These are phyloP conservation scores for Luffa aegyptiaca DNA, from an alignment of 306 rosid genomes.

Conservation along the genomic window DNA sequence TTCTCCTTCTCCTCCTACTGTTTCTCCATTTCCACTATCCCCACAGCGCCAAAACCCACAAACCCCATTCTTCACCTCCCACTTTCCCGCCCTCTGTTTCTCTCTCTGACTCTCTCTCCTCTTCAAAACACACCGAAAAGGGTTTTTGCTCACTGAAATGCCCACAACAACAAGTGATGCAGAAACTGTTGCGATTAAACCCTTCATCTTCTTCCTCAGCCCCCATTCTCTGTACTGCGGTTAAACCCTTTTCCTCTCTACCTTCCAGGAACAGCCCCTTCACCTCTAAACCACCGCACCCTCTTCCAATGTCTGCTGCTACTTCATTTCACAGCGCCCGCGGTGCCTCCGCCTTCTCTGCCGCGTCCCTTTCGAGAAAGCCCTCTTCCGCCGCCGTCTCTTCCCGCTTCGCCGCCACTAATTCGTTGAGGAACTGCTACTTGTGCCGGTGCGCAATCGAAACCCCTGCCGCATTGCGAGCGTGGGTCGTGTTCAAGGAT, in stretches of 20 bases:
- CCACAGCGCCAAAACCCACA: background rate
- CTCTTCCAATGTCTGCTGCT: conserved; percentile 25
- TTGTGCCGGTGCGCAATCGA: conserved; percentile 24
- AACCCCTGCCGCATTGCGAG: conserved; percentile 16
- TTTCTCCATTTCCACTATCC: background rate
- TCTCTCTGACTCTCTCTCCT: background rate
- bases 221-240: conserved; percentile 32
- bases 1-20: background rate
- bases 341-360: conserved; percentile 2
- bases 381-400: conserved; percentile 8
- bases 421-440: conserved; percentile 15
- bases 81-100: background rate
- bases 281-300: background rate
- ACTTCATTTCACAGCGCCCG: conserved; percentile 11
- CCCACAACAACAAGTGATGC: conserved; percentile 45
- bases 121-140: background rate
- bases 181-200: conserved; percentile 51
- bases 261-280: background rate
- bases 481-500: conserved; percentile 35
- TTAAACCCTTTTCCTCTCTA: conserved; percentile 15
- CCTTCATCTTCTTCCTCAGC: conserved; percentile 22
- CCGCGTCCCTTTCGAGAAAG: conserved; percentile 9
- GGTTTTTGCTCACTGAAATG: conserved; percentile 33
- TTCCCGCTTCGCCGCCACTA: conserved; percentile 14
- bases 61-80: background rate